A percentile compares a stretch with the other conserved stretches of the same genome.
These are phyloP conservation scores for Schwanniomyces etchellsii DNA, from an alignment of 1,139 yeast genomes.

Conservation along the genomic window DNA sequence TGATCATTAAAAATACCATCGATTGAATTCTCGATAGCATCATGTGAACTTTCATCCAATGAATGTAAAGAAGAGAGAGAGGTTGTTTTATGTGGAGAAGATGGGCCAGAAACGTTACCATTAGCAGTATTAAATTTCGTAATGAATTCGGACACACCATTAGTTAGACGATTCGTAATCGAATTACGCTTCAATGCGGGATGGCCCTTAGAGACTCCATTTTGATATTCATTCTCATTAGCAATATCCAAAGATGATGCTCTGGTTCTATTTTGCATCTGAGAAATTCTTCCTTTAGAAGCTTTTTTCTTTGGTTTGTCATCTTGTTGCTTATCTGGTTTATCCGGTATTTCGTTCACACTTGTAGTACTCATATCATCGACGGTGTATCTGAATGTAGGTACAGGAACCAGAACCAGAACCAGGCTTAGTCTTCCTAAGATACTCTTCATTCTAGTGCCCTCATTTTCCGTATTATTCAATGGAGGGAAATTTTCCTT, in stretches of 20 bases:
- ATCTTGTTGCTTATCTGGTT: slow-evolving; percentile 3
- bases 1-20: too few species aligned
- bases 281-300: slow-evolving; percentile 26
- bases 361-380: slow-evolving; percentile 4
- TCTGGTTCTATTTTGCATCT: slow-evolving; percentile 29
- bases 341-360: slow-evolving; percentile 5
- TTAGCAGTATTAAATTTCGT: slow-evolving; percentile 26
- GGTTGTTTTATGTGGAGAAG: slow-evolving; percentile 13
- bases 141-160: slow-evolving; percentile 40
- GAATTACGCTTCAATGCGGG: slow-evolving; percentile 20
- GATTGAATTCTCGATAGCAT: slow-evolving; percentile 9
- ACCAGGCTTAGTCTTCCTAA: slow-evolving; percentile 31
- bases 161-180: slow-evolving; percentile 34
- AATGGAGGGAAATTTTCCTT: slow-evolving; percentile 15
- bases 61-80: slow-evolving; percentile 30
- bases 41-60: slow-evolving; percentile 18
- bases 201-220: neutral
- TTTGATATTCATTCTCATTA: slow-evolving; percentile 1
- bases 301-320: slow-evolving; percentile 20
- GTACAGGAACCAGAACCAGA: slow-evolving; percentile 16
- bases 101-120: slow-evolving; percentile 3
- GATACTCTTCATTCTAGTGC: slow-evolving; percentile 29
- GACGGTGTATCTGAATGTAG: slow-evolving; percentile 7
- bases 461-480: slow-evolving; percentile 7
- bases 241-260: slow-evolving; percentile 30